Conservation (phyloP, 208 protist genomes). For the Blastocrithidia nonstop region DNA sequence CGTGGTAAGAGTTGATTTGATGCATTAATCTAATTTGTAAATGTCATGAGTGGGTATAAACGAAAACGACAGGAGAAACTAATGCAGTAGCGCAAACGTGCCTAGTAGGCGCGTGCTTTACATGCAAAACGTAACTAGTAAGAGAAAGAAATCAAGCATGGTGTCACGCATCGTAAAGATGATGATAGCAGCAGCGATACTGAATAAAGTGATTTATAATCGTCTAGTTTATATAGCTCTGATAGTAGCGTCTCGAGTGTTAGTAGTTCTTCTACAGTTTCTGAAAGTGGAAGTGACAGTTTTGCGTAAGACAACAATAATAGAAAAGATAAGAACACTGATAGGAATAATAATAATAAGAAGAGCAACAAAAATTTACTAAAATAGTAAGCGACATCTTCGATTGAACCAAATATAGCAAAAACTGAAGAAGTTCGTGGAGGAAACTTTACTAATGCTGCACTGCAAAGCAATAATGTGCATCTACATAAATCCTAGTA, state of each 20-base stretch:
- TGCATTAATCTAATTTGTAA: constrained; percentile 57
- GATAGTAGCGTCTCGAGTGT: no score
- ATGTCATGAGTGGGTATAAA: constrained; percentile 53
- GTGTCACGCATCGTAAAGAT: no score
- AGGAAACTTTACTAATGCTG: no score
- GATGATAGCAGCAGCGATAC: no score
- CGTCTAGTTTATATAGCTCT: no score
- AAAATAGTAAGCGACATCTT: constrained; percentile 1
- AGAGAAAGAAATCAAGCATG: no score
- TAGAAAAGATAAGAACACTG: constrained; percentile 9
- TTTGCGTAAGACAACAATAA: constrained; percentile 6
- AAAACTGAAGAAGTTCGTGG: background rate
- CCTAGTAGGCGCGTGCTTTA: no score
- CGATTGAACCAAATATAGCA: background rate
- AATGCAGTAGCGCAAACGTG: background rate
- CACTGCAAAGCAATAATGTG: no score
- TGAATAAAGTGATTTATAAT: no score
- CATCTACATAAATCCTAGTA: background rate
- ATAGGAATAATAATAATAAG: constrained; percentile 6
- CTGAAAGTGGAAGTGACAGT: no score
- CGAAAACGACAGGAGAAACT: constrained; percentile 16
- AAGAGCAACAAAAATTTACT: constrained; percentile 10
- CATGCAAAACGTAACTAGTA: no score
- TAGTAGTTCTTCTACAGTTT: no score
- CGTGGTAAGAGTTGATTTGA: constrained; percentile 72